Base-by-base conservation (phyloP, 805 yeast genomes). In the Blastobotrys peoriensis region DNA sequence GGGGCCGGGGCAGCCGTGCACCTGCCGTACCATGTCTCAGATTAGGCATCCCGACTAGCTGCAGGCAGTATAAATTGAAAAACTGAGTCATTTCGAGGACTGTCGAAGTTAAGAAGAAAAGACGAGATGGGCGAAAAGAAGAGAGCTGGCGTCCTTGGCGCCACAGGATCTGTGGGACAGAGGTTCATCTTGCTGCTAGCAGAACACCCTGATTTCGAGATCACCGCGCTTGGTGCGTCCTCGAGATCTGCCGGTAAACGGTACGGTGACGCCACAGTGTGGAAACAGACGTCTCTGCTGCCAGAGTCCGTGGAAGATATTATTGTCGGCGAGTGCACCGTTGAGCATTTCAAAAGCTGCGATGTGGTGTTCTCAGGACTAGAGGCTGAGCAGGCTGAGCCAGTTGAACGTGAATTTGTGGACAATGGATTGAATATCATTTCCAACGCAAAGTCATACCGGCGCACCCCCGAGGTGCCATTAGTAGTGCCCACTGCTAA, bases 101-200 rank as follows among this genome's bases (percentile, higher is more conserved):
- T 8, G 13, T 25, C 13, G 30, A 25, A 25, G 30, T 8, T 25
- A 25, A 25, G 13, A 8, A 8, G 30, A 25, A 25, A 25, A 25
- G 30, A 25, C 8, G 30, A 40, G 20, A 41, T 21, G 36, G 30
- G 19, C 20, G 33, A 13, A 30, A 16, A 21, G 33, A 37, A 36
- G 36, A 33, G 30, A 27, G 46, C 36, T n/a, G 37, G 98, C 71
- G 97, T 93, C 56, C 73, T 91, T 50, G 98, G 98, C 41, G 98
- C 98, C 54, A 91, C 98, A 9, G 98, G 98, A 43, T 81, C 95
- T 36, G 98, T 93, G 33, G 98, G 98, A 46, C 98, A 93, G 67
- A 77, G 98, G 56, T 93, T 93, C 63, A 89, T 93, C 49, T 71
- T 91, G 39, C 71, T 93, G 40, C 72, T 93, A 51, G 76, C 88